Evolutionary conservation across 2,329 filamentous ascomycete species (phyloP), one percentile per base, ranked within the genome.

Genomic region (Ceratocystiopsis sp.): DNA sequence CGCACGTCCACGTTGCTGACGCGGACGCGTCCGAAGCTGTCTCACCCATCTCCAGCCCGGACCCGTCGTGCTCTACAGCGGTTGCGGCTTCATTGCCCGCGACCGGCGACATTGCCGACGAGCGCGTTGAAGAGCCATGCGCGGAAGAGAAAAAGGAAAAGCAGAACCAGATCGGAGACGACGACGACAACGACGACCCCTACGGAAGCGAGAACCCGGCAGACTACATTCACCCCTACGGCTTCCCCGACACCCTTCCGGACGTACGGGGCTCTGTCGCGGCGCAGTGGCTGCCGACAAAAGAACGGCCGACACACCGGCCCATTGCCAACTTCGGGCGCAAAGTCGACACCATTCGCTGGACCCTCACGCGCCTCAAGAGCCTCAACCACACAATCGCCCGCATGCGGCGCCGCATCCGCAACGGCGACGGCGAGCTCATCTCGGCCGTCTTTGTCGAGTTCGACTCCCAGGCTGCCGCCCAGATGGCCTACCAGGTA

Each of bases 291-390:
- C 64, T 89, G 37, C 67, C 73, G 35, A 65, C 69, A 35, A 77
- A 80, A 54, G 66, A 83, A 49, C 72, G 83, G 37, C 83, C 83
- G 9, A 73, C 73, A 2, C 83, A 89, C 57, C 75, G 75, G 33
- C 64, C 79, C 47, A 64, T 73, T 33, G 64, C 82, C 35, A 66
- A 66, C 38, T 59, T 75, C 10, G 83, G 84, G 48, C 78, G 75
- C 66, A 76, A 86, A 60, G 84, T 93, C 37, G 86, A 95, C 61
- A 89, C 84, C 1, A 93, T 95, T 56, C 75, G 87, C 52, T 93
- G 80, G 78, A 75, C 74, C 43, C 79, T 87, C 36, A 67, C 73
- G 10, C 71, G 83, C 55, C 68, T 89, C 43, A 60, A 59, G 43
- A 50, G 55, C 16, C 56, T 63, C 35, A 59, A 58, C 47, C 45